A percentile compares a stretch with the other conserved stretches of the same genome.
phyloP scores from a whole-genome alignment of 306 rosid genomes.

The Alnus rubra region DNA sequence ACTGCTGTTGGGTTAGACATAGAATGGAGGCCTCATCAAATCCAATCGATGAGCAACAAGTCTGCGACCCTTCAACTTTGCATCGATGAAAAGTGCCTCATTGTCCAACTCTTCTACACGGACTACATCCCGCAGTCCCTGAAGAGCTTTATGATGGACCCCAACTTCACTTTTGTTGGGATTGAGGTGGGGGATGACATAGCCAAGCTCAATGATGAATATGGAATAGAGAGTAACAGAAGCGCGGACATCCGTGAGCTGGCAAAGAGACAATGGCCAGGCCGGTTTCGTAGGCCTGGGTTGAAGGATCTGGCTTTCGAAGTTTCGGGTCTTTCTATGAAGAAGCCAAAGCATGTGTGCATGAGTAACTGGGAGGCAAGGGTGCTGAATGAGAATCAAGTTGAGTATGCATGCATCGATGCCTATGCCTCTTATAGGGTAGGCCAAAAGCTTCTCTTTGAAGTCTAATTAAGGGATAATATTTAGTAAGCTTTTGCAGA shows the following conservation, averaged over 20 bases:
- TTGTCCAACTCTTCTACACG: slow-evolving; percentile 6
- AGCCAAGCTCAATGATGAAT: not conserved
- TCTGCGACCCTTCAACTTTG: slow-evolving; percentile 28
- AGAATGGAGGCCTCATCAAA: not conserved
- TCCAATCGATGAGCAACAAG: not conserved
- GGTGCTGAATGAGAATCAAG: not conserved
- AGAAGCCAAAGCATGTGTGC: slow-evolving; percentile 17
- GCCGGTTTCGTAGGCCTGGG: not conserved
- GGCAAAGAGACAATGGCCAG: slow-evolving; percentile 18
- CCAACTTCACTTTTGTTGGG: slow-evolving; percentile 25
- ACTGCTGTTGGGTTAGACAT: not conserved
- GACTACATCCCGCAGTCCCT: not conserved
- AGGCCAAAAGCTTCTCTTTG: slow-evolving; percentile 26
- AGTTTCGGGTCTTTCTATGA: slow-evolving; percentile 20
- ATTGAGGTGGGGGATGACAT: slow-evolving; percentile 19
- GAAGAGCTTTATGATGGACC: not conserved
- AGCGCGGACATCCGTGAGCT: slow-evolving; percentile 11
- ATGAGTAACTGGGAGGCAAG: slow-evolving; percentile 21
- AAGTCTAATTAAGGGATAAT: too few relatives aligned
- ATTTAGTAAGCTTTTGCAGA: too few relatives aligned
- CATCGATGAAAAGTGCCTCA: slow-evolving; percentile 27
- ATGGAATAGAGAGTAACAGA: slow-evolving; percentile 5
- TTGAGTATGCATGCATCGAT: slow-evolving; percentile 37
- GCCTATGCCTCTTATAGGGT: slow-evolving; percentile 38
- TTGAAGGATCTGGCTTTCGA: slow-evolving; percentile 29